Conservation (phyloP, 257 asterid genomes). For the Forsythia viridissima region DNA sequence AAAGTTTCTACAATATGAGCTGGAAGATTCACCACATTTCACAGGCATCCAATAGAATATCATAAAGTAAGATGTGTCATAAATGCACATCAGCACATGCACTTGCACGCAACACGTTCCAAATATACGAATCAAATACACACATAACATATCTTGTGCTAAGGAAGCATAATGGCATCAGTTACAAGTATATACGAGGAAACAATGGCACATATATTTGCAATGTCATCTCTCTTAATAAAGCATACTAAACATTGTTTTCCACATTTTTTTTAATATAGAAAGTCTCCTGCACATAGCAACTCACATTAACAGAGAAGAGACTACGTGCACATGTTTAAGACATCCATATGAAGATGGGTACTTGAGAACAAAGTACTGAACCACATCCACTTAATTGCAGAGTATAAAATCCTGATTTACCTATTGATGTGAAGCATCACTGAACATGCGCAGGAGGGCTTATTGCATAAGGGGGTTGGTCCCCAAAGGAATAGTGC, state of each 20-base stretch:
- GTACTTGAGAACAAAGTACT: not conserved
- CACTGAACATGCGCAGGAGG: too few relatives aligned
- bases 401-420: not conserved
- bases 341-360: not conserved
- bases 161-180: not conserved
- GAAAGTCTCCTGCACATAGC: not conserved
- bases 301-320: not conserved
- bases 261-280: not conserved
- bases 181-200: not conserved
- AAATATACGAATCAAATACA: too few relatives aligned
- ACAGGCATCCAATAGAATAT: conserved; percentile 3
- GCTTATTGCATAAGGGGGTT: too few relatives aligned
- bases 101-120: not conserved
- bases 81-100: not conserved
- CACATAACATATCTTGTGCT: not conserved
- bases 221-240: not conserved
- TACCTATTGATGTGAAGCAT: not conserved
- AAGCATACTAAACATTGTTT: not conserved
- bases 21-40: not conserved
- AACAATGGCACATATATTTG: not conserved
- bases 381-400: conserved; percentile 5
- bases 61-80: not conserved
- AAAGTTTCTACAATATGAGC: not conserved
- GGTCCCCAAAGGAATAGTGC: too few relatives aligned
- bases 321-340: not conserved